Conservation (phyloP, 2,329 filamentous ascomycete genomes). For the Juglanconis oblonga region DNA sequence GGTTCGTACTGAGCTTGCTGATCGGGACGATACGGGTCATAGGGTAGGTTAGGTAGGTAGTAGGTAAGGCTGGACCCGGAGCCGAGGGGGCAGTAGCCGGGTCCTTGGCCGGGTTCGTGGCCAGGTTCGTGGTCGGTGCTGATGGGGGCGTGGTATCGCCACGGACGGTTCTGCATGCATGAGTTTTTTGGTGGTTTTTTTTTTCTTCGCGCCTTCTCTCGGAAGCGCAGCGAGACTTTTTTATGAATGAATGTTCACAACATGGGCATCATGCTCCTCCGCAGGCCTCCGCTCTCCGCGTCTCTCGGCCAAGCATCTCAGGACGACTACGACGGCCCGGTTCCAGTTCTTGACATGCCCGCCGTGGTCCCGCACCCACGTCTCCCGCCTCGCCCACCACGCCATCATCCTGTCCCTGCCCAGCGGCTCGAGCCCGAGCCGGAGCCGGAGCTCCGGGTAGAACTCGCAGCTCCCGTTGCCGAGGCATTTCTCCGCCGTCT, state of each 20-base stretch:
- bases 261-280: background rate
- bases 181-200: no score
- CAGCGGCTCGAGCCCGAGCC: background rate
- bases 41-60: background rate
- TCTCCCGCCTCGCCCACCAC: background rate
- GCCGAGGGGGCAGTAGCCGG: background rate
- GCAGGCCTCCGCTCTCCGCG: background rate
- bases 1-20: constrained; percentile 73
- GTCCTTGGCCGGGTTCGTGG: no score
- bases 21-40: constrained; percentile 66
- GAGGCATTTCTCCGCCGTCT: background rate
- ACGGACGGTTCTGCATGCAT: no score
- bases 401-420: background rate
- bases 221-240: no score
- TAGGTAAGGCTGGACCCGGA: background rate
- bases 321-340: background rate
- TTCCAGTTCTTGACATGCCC: background rate
- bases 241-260: background rate
- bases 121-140: no score
- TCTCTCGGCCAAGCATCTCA: background rate
- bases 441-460: background rate
- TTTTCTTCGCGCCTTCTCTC: no score
- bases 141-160: no score
- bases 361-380: background rate
- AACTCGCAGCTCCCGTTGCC: background rate